These are phyloP conservation scores for Canavalia ensiformis DNA, from an alignment of 306 rosid genomes.

Conservation along the genomic window DNA sequence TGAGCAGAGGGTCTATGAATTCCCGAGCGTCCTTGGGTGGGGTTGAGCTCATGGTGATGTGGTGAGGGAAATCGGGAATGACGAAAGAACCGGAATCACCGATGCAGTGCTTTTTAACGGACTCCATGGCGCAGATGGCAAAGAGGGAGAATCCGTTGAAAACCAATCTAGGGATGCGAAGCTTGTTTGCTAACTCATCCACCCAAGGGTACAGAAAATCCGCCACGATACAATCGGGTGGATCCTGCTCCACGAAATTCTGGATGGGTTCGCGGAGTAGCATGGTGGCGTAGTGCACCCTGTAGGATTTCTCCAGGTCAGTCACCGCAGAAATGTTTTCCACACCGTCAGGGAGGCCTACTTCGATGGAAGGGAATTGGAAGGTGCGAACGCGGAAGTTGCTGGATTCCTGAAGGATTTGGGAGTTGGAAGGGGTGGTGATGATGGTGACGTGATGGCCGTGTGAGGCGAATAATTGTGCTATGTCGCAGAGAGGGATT, in stretches of 20 bases:
- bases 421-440: slow-evolving; percentile 54
- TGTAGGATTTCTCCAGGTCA: not conserved
- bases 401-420: slow-evolving; percentile 11
- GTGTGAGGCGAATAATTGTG: slow-evolving; percentile 48
- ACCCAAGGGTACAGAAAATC: slow-evolving; percentile 52
- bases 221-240: slow-evolving; percentile 49
- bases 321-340: slow-evolving; percentile 12
- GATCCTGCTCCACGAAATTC: slow-evolving; percentile 34
- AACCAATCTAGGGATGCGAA: slow-evolving; percentile 39
- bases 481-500: slow-evolving; percentile 55
- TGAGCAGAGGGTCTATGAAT: not conserved
- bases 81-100: not conserved
- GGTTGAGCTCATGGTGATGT: not conserved
- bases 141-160: slow-evolving; percentile 50
- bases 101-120: slow-evolving; percentile 7
- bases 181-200: slow-evolving; percentile 40
- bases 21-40: not conserved
- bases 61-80: slow-evolving; percentile 38
- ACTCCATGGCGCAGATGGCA: slow-evolving; percentile 42
- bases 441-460: slow-evolving; percentile 56
- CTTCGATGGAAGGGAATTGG: slow-evolving; percentile 45
- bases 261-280: slow-evolving; percentile 39
- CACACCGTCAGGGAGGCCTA: slow-evolving; percentile 49
- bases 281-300: not conserved
- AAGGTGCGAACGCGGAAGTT: slow-evolving; percentile 23